Base-by-base conservation (phyloP, 176 grass and related monocot genomes). In the Pharus latifolius region DNA sequence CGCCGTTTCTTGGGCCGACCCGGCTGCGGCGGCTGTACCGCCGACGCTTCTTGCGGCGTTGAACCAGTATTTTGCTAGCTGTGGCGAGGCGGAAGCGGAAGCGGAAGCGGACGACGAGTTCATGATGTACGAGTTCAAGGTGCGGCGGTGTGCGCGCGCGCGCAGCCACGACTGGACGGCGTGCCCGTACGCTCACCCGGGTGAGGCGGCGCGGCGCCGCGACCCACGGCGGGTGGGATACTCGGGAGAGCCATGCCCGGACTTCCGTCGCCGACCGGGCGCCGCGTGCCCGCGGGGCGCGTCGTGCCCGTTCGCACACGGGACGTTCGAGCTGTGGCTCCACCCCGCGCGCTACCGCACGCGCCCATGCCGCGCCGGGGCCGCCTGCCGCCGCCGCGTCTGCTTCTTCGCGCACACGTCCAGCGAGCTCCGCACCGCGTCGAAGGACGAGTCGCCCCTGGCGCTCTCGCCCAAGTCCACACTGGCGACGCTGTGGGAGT, bases 61-160 rank as follows among this genome's bases (percentile, higher is more conserved):
- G 1, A 82, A 85, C 0, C 72, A 88, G 48, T 88, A 89, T 54
- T 72, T 55, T 7, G 27, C 52, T 24, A 55, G 49, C 50, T 23
- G 4, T 14, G 32, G 6, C 12, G 54, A 24, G 2, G 11, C 40
- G 9, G 41, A 45, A 0, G 18, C 49, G 3, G 64, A 73, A 15
- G 54, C 66, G 15, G 85, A 81, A 49, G 71, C 92, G 0, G 91
- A 88, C 25, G 94, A 98, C 61, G 95, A 99, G 82, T 99, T 99
- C 59, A 88, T 91, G 81, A 94, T 99, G 90, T 88, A 91, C 63
- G 95, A 94, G 81, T 93, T 99, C 81, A 99, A 99, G 81, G 87
- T 99, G 63, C 82, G 90, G 63, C 81, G 95, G 38, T 99, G 95
- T 53, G 84, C 84, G 12, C 81, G 95, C 2, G 79, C 90, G 24